A percentile compares a stretch with the other conserved stretches of the same genome.
Conservation (phyloP, 768 basidiomycete genomes). For the Boletus subparvulus region DNA sequence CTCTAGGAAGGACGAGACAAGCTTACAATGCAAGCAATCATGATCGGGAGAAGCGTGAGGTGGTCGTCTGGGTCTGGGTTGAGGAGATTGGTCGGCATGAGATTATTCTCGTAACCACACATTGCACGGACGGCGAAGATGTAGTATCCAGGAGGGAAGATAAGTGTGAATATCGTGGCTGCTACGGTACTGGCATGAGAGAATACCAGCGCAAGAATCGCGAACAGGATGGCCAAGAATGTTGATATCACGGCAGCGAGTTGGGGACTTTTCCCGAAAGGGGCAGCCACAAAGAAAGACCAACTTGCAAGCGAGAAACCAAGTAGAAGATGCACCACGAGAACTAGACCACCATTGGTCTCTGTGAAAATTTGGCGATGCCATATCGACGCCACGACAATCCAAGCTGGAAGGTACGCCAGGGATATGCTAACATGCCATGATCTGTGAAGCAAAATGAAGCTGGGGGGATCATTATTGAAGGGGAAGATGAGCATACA, state of each 20-base stretch:
- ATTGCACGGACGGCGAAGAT: slow-evolving; percentile 69
- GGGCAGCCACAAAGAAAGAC: slow-evolving; percentile 68
- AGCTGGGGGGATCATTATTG: not conserved
- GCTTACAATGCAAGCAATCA: slow-evolving; percentile 66
- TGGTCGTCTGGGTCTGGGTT: slow-evolving; percentile 60
- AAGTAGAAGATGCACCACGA: slow-evolving; percentile 64
- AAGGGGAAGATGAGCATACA: slow-evolving; percentile 35
- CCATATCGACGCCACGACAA: slow-evolving; percentile 65
- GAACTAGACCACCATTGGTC: slow-evolving; percentile 58
- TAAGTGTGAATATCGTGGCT: slow-evolving; percentile 61
- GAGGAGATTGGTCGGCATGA: slow-evolving; percentile 51
- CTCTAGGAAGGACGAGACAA: not conserved
- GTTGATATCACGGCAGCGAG: slow-evolving; percentile 67
- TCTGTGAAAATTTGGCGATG: slow-evolving; percentile 62
- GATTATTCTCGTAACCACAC: slow-evolving; percentile 63
- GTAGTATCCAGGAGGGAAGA: slow-evolving; percentile 78
- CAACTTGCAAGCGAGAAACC: slow-evolving; percentile 68
- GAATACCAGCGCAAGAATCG: slow-evolving; percentile 63
- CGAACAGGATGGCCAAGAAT: slow-evolving; percentile 63
- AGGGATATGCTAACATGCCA: slow-evolving; percentile 71
- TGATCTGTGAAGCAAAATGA: slow-evolving; percentile 28
- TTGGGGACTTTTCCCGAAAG: slow-evolving; percentile 72
- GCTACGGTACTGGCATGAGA: slow-evolving; percentile 39
- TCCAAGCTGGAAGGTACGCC: slow-evolving; percentile 76
- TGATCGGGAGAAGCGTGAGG: slow-evolving; percentile 52